Evolutionary conservation across 2,329 filamentous ascomycete species (phyloP).

Genomic region (Rutstroemia sp.): DNA sequence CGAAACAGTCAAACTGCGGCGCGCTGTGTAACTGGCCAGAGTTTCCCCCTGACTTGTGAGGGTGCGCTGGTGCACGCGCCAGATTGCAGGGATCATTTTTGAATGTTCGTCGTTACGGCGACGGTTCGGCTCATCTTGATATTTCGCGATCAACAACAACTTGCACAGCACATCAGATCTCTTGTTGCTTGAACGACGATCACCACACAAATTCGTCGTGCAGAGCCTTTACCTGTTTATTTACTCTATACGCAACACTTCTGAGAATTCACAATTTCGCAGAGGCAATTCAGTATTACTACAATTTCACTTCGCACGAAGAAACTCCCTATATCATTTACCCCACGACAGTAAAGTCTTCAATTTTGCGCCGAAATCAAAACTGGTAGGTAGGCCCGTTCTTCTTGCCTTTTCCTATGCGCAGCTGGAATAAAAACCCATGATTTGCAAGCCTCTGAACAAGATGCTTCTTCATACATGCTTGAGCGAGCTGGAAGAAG

Average conservation of each 20-base stretch:
- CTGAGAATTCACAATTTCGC: not conserved
- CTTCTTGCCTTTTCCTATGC: conserved; percentile 1
- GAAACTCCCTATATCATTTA: not conserved
- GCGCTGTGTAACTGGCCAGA: not conserved
- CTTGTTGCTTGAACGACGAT: not conserved
- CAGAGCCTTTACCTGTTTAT: too few species aligned
- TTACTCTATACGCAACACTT: not conserved
- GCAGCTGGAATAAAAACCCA: not conserved
- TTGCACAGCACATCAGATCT: not conserved
- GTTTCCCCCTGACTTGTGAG: not conserved
- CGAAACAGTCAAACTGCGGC: too few species aligned
- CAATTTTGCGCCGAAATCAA: conserved; percentile 1
- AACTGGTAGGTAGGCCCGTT: not conserved
- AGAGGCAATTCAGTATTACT: not conserved
- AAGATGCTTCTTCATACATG: conserved; percentile 13
- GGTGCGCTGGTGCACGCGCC: not conserved
- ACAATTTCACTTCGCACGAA: not conserved
- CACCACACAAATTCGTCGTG: not conserved
- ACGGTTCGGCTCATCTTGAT: not conserved
- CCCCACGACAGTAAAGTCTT: conserved; percentile 8
- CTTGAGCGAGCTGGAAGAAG: conserved; percentile 16
- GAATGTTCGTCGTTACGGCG: conserved; percentile 3
- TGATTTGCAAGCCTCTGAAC: conserved; percentile 9
- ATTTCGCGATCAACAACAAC: conserved; percentile 5
- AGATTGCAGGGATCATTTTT: not conserved